phyloP scores from a whole-genome alignment of 108 stramenopile species.

The Cyclotella baltica region DNA sequence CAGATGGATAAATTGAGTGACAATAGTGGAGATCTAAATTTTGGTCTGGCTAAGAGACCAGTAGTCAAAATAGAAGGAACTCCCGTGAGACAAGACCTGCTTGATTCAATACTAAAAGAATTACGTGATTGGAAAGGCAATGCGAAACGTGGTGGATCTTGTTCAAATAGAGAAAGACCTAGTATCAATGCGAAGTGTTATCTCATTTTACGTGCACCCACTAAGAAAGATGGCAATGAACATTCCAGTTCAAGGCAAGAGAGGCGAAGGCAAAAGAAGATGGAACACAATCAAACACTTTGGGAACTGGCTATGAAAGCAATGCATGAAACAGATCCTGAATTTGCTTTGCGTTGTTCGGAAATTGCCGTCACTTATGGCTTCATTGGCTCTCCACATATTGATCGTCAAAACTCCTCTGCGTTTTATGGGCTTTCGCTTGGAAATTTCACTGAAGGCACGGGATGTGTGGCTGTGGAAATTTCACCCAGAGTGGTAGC shows the following conservation, averaged over 20 bases:
- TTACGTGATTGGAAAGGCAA: constrained; percentile 34
- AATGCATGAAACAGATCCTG: constrained; percentile 39
- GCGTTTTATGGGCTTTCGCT: constrained; percentile 52
- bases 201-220: constrained; percentile 38
- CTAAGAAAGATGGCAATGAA: constrained; percentile 8
- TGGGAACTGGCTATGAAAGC: constrained; percentile 50
- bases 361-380: constrained; percentile 58
- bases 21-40: constrained; percentile 6
- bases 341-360: constrained; percentile 44
- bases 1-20: neutral
- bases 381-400: constrained; percentile 56
- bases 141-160: constrained; percentile 19
- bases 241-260: constrained; percentile 15
- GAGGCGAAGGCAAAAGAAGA: constrained; percentile 35
- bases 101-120: constrained; percentile 23
- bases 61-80: constrained; percentile 24
- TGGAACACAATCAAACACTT: constrained; percentile 20
- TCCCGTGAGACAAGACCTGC: constrained; percentile 30
- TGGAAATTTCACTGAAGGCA: constrained; percentile 48
- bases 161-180: constrained; percentile 29
- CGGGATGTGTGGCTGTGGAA: constrained; percentile 51
- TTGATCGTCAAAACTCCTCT: constrained; percentile 54
- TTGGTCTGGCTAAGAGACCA: constrained; percentile 20
- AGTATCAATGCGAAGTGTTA: constrained; percentile 44
- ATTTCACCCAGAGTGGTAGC: constrained; percentile 26